Evolutionary conservation across 1,284 basidiomycete species (phyloP).

Genomic region (Apiotrichum porosum): DNA sequence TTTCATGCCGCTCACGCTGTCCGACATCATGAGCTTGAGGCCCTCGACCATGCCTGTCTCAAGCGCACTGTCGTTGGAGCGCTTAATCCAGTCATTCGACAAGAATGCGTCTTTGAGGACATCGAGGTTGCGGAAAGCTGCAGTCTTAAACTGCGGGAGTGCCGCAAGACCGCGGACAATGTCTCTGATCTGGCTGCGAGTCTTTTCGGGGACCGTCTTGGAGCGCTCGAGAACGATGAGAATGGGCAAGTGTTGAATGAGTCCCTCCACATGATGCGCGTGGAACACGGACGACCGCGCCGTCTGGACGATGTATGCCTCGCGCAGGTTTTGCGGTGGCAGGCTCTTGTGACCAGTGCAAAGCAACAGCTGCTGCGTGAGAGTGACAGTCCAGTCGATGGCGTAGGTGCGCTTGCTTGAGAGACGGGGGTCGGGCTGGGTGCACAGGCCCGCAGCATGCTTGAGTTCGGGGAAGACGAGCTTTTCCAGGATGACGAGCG

Average conservation of each 20-base stretch:
- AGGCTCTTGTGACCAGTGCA: conserved; percentile 24
- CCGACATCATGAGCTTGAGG: conserved; percentile 46
- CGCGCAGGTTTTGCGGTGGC: conserved; percentile 31
- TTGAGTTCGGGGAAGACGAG: conserved; percentile 36
- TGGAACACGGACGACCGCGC: conserved; percentile 32
- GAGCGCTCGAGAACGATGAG: conserved; percentile 35
- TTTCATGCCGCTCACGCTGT: conserved; percentile 25
- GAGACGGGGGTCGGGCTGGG: conserved; percentile 25
- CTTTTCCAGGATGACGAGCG: conserved; percentile 26
- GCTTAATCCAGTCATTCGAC: conserved; percentile 42
- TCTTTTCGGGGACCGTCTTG: conserved; percentile 21
- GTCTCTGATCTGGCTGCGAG: conserved; percentile 19
- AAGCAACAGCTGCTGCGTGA: conserved; percentile 37
- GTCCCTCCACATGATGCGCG: conserved; percentile 23
- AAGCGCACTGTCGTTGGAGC: conserved; percentile 24
- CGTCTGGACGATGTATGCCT: conserved; percentile 37
- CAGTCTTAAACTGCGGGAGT: conserved; percentile 44
- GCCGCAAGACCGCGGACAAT: conserved; percentile 30
- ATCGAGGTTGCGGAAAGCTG: conserved; percentile 43
- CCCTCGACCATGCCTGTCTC: conserved; percentile 45
- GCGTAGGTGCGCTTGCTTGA: conserved; percentile 25
- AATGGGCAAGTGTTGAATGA: conserved; percentile 40
- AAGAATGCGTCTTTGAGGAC: conserved; percentile 46
- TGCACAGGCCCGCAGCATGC: conserved; percentile 21
- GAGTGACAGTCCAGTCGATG: conserved; percentile 28